These are phyloP conservation scores for Amanita thiersii DNA, from an alignment of 768 basidiomycete species.

Conservation along the genomic window DNA sequence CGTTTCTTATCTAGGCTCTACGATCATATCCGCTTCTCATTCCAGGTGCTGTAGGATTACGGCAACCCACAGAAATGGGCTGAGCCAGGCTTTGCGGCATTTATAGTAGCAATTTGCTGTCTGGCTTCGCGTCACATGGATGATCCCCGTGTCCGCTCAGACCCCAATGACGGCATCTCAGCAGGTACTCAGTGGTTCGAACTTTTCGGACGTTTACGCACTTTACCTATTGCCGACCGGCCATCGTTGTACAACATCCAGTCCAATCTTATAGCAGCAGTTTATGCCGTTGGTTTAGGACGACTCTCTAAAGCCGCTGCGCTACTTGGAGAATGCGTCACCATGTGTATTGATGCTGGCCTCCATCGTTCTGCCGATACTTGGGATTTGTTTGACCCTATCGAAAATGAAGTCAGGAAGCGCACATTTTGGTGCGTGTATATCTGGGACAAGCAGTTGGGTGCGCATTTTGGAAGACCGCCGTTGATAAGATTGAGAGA, in stretches of 20 bases:
- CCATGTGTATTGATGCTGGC: constrained; percentile 83
- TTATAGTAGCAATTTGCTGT: constrained; percentile 90
- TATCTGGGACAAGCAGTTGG: constrained; percentile 92
- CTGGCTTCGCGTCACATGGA: constrained; percentile 89
- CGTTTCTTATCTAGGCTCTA: constrained; percentile 17
- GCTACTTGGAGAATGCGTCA: constrained; percentile 79
- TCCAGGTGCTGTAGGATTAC: constrained; percentile 55
- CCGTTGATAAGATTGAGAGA: constrained; percentile 81
- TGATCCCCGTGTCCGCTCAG: constrained; percentile 80
- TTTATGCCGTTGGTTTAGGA: constrained; percentile 87
- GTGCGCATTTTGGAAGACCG: constrained; percentile 84
- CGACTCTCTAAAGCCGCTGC: constrained; percentile 83
- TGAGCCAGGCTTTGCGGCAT: constrained; percentile 90
- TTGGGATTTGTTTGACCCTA: constrained; percentile 81
- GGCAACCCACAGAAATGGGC: constrained; percentile 93
- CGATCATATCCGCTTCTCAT: constrained; percentile 13
- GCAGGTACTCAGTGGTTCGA: constrained; percentile 92
- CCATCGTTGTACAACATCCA: constrained; percentile 91
- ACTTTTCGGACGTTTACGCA: constrained; percentile 77
- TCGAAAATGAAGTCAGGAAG: constrained; percentile 88
- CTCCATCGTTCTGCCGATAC: constrained; percentile 82
- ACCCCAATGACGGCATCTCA: constrained; percentile 76
- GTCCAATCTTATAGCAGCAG: constrained; percentile 84
- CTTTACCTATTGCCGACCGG: constrained; percentile 80
- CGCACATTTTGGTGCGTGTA: constrained; percentile 97